Percentiles rank a stretch among this genome's conserved stretches.
phyloP scores from a whole-genome alignment of 257 asterid genomes.

The Apocynum venetum region DNA sequence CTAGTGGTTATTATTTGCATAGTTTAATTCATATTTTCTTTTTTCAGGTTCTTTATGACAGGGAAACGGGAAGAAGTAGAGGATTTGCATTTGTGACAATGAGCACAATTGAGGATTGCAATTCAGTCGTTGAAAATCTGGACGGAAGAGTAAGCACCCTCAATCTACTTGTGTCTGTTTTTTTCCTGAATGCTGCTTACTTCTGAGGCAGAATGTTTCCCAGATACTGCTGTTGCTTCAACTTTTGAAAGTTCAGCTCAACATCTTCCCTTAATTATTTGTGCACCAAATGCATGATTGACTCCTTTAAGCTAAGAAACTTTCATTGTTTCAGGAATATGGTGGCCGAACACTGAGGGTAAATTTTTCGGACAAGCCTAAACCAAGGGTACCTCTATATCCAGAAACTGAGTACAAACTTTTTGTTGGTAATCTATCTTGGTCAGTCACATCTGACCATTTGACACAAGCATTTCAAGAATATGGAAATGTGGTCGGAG shows the following conservation, averaged over 20 bases:
- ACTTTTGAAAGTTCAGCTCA: background rate
- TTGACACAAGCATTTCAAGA: slow-evolving; percentile 60
- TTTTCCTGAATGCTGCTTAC: background rate
- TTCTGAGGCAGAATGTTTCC: background rate
- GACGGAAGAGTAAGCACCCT: slow-evolving; percentile 66
- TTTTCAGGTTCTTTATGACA: slow-evolving; percentile 75
- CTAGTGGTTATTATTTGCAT: background rate
- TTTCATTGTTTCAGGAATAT: slow-evolving; percentile 44
- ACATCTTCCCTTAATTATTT: background rate
- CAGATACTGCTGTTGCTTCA: background rate
- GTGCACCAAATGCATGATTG: background rate
- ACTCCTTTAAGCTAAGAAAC: background rate
- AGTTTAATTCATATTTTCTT: background rate
- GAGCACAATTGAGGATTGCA: slow-evolving; percentile 82
- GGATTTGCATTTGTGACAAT: slow-evolving; percentile 95
- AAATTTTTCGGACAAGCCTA: slow-evolving; percentile 82
- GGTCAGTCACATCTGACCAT: slow-evolving; percentile 69
- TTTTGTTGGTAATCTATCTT: slow-evolving; percentile 75
- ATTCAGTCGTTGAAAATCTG: slow-evolving; percentile 61
- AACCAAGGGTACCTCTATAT: slow-evolving; percentile 73
- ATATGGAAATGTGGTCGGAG: slow-evolving; percentile 67
- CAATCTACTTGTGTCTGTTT: background rate
- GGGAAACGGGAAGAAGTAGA: slow-evolving; percentile 81
- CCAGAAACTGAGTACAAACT: slow-evolving; percentile 88
- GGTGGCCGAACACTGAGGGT: slow-evolving; percentile 95